Evolutionary conservation across 2,329 filamentous ascomycete species (phyloP), one percentile per base, ranked within the genome.

Genomic region (Macroventuria anomochaeta): DNA sequence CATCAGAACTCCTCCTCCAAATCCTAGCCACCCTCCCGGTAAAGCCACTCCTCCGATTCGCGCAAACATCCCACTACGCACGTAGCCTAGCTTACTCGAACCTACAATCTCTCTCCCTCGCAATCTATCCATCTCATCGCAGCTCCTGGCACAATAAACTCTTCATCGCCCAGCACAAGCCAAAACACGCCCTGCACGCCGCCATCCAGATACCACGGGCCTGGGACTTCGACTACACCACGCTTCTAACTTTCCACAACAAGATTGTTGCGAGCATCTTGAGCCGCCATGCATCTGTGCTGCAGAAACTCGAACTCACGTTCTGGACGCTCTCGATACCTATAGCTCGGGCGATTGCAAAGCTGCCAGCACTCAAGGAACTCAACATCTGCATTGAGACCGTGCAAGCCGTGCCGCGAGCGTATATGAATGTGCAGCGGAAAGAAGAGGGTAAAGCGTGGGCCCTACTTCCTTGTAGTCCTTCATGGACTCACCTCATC

Each of bases 71-170:
- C 1, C 66, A 50, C 2, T 46, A 55, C 26, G 63, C 65, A 20
- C 67, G 69, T 31, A 33, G 36, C 4, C 61, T 76, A 11, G 70
- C 72, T 8, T 64, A 57, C 13, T 63, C 66, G 21, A 73, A 64
- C 42, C 58, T 75, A 4, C 67, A 69, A 36, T 86, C 79, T 87
- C 91, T 97, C 77, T 96, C 93, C 17, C 95, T 85, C 8, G 87
- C 78, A 31, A 92, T 85, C 81, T 90, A 96, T 26, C 89, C 87
- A 0, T 38, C 36, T 10, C 36, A 46, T 10, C 46, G 21, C 13
- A 32, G 15, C 7, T 42, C 85, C 85, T n/a, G 89, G 81, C 25
- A 89, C 81, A 28, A 41, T 29, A 46, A 50, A 12, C 32, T 91
- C 76, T 36, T 37, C 18, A 52, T 57, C 20, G 12, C 33, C n/a